Conservation (phyloP, 2,329 filamentous ascomycete genomes). For the Fusarium sp. region DNA sequence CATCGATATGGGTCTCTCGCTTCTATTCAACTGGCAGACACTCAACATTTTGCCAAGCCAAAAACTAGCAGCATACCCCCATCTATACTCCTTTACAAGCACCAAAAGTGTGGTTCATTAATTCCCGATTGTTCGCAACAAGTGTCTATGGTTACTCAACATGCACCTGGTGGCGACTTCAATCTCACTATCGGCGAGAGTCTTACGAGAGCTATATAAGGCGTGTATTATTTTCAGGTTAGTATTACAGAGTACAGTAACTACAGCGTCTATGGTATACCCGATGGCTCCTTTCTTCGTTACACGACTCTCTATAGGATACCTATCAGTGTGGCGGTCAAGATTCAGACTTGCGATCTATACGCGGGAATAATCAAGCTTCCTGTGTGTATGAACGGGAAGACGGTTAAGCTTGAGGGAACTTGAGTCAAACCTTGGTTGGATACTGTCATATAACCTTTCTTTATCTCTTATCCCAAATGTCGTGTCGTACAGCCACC, state of each 20-base stretch:
- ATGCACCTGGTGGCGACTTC: conserved; percentile 11
- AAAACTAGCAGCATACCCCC: conserved; percentile 94
- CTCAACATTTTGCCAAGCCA: conserved; percentile 87
- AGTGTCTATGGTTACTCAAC: too few species aligned
- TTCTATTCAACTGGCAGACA: conserved; percentile 91
- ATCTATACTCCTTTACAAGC: conserved; percentile 96
- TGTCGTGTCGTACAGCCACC: too few species aligned
- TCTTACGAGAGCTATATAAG: conserved; percentile 20
- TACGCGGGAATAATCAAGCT: conserved; percentile 38
- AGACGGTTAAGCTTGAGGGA: conserved; percentile 22
- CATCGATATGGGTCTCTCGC: conserved; percentile 84
- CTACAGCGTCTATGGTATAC: neutral
- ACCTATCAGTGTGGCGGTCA: conserved; percentile 16
- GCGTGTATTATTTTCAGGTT: conserved; percentile 34
- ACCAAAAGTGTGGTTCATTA: conserved; percentile 98
- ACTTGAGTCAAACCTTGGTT: conserved; percentile 2
- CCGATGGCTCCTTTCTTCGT: conserved; percentile 32
- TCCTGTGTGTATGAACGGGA: conserved; percentile 8
- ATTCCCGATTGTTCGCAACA: conserved; percentile 99
- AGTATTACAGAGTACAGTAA: conserved; percentile 35
- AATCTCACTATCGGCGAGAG: conserved; percentile 12
- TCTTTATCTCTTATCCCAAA: too few species aligned
- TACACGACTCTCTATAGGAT: conserved; percentile 36
- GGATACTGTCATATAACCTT: too few species aligned
- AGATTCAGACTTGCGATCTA: conserved; percentile 39